Evolutionary conservation across 2,329 filamentous ascomycete genomes (phyloP).

Genomic region (Beauveria sp.): DNA sequence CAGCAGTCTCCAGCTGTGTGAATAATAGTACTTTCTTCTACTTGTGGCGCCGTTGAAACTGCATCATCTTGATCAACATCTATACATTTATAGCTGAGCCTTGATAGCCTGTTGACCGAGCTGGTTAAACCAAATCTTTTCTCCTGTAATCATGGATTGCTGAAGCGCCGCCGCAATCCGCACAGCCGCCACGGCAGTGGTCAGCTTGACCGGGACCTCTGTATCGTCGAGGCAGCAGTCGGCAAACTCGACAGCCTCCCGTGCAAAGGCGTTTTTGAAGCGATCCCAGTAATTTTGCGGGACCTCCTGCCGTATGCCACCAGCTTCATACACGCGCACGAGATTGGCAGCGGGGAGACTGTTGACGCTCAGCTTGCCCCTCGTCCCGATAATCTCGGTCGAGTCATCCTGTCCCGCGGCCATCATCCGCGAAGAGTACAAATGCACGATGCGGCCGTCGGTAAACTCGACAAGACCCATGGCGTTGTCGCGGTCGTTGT

Average conservation of each 20-base stretch:
- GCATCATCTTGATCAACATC: not conserved
- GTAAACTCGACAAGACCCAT: not conserved
- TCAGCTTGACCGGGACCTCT: constrained; percentile 46
- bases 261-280: not conserved
- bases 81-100: not conserved
- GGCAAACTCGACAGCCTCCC: constrained; percentile 50
- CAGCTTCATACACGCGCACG: not conserved
- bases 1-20: too few relatives aligned
- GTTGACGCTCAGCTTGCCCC: not conserved
- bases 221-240: constrained; percentile 48
- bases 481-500: not conserved
- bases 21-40: too few relatives aligned
- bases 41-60: too few relatives aligned
- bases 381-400: not conserved
- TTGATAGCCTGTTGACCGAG: constrained; percentile 25
- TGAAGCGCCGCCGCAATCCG: constrained; percentile 54
- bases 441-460: not conserved
- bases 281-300: not conserved
- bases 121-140: constrained; percentile 53
- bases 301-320: not conserved
- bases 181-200: constrained; percentile 50
- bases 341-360: not conserved
- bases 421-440: not conserved
- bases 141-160: constrained; percentile 44
- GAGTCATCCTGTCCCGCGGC: not conserved